Conservation (phyloP, 805 yeast species). For the Komagataella populi region DNA sequence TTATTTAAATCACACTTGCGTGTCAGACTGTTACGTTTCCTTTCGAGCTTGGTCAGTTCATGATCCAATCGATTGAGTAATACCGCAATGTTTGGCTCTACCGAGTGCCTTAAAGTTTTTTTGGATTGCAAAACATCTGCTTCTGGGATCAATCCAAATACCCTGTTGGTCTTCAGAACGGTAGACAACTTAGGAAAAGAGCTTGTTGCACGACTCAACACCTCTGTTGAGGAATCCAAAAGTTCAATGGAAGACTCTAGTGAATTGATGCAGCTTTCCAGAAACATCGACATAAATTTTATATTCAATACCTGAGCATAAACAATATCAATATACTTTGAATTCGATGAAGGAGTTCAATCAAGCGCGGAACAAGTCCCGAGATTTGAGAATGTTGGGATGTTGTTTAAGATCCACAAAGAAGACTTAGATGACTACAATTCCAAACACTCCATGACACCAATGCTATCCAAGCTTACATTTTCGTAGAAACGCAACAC, state of each 20-base stretch:
- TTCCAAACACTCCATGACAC: no score
- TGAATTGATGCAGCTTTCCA: conserved; percentile 11
- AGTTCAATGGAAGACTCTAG: conserved; percentile 18
- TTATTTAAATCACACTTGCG: conserved; percentile 20
- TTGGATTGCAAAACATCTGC: conserved; percentile 23
- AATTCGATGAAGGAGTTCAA: no score
- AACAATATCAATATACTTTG: no score
- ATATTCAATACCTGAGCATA: background rate
- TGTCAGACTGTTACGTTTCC: conserved; percentile 15
- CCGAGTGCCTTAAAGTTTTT: conserved; percentile 14
- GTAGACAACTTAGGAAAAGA: conserved; percentile 20
- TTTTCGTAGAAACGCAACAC: background rate
- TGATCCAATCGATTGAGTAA: conserved; percentile 13
- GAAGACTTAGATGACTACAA: no score
- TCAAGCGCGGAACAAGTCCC: background rate
- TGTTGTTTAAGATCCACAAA: no score
- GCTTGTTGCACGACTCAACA: conserved; percentile 17
- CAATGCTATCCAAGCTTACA: background rate
- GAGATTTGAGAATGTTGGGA: no score
- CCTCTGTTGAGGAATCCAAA: conserved; percentile 16
- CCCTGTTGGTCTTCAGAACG: conserved; percentile 20
- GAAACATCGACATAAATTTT: background rate
- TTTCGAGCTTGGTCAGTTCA: conserved; percentile 15
- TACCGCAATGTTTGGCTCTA: conserved; percentile 20
- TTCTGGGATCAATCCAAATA: conserved; percentile 28